Base-by-base conservation (phyloP, 495 filamentous ascomycete species). In the Aspergillus cristatus region DNA sequence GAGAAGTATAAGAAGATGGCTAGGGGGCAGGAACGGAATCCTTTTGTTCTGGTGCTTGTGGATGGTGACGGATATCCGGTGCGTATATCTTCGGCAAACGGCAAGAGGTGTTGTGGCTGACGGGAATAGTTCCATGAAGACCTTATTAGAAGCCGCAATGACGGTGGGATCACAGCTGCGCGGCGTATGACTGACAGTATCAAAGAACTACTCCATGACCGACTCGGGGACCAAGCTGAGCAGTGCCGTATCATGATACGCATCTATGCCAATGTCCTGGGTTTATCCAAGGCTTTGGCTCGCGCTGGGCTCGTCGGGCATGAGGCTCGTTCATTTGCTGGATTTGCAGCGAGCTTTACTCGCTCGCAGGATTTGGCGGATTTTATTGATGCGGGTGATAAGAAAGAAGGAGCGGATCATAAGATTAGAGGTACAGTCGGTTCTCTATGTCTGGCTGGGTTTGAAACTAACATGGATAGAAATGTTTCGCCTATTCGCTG, bases 41-140 rank as follows among this genome's bases (percentile, higher is more conserved):
- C 77, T 2, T 80, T 78, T 40, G 70, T 73, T 0, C 60, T 78
- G 13, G 71, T 79, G 7, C 56, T 81, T 5, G 55, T 81, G 15
- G 77, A 82, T 42, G 75, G 76, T 20, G 74, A 81, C 52, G 73
- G 71, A 3, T 81, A 78, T 48, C 54, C 76, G 20, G 58, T 62
- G 20, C 37, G 56, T 32, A 13, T 24, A 3, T 11, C n/a, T n/a
- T n/a, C n/a, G n/a, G n/a, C n/a, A n/a, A n/a, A n/a, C n/a, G n/a
- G n/a, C n/a, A n/a, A n/a, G n/a, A n/a, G n/a, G n/a, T n/a, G n/a
- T n/a, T n/a, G n/a, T n/a, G n/a, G n/a, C 36, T 45, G 13, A 38
- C 13, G 14, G 30, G 29, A 13, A 6, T 20, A 65, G 58, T 82
- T 82, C 57, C 64, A 70, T 16, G 75, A 81, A 28, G 57, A 69